These are phyloP conservation scores for Arabidopsis suecica DNA, from an alignment of 345 rosid species.

Conservation along the genomic window DNA sequence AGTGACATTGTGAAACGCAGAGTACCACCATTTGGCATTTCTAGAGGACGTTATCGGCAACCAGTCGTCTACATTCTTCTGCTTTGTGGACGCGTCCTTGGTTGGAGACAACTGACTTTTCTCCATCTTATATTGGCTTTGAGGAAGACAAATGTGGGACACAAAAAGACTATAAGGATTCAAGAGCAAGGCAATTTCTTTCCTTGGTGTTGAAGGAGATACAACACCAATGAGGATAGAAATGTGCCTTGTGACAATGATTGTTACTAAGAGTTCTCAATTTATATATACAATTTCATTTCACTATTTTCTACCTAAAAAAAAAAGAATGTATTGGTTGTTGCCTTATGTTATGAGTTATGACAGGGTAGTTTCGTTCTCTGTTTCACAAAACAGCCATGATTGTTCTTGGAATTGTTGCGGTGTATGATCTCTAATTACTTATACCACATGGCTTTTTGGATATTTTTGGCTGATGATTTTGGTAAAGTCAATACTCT, in stretches of 20 bases:
- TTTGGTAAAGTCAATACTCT: not conserved
- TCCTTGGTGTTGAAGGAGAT: not conserved
- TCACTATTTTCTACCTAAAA: not conserved
- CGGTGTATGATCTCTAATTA: conserved; percentile 15
- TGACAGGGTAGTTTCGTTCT: conserved; percentile 13
- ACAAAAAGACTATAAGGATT: not conserved
- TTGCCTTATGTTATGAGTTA: too few relatives aligned
- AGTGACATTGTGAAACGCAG: conserved; percentile 88
- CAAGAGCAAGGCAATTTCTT: conserved; percentile 1
- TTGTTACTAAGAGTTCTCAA: too few relatives aligned
- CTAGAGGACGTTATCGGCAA: conserved; percentile 74
- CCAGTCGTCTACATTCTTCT: conserved; percentile 64
- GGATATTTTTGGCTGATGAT: not conserved
- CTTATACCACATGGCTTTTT: not conserved
- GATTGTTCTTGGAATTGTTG: not conserved
- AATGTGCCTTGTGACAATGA: not conserved
- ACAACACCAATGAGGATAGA: not conserved
- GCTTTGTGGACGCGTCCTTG: conserved; percentile 20
- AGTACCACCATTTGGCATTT: conserved; percentile 90
- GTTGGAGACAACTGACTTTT: conserved; percentile 4
- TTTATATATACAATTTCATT: conserved; percentile 8
- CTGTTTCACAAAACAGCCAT: conserved; percentile 9
- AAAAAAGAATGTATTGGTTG: not conserved
- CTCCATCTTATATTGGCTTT: conserved; percentile 11
- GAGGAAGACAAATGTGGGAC: not conserved